Base-by-base conservation (phyloP, 2,329 filamentous ascomycete genomes). In the Akanthomyces lecanii region DNA sequence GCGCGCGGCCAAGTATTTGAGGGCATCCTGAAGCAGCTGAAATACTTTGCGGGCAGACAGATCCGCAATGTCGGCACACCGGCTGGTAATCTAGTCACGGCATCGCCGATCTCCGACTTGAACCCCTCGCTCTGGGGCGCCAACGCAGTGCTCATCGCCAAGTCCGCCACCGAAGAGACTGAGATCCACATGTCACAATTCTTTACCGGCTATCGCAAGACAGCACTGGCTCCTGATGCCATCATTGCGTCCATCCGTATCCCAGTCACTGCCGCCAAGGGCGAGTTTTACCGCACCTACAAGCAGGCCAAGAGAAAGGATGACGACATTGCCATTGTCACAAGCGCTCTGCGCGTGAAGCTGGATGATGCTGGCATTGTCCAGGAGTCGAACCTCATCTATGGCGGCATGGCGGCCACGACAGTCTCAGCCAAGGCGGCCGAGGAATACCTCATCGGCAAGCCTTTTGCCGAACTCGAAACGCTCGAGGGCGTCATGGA, bases 221-320 rank as follows among this genome's bases (percentile, higher is more conserved):
- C 95, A 16, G 91, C 93, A 1, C 80, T 99, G 12, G 84, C 90
- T 0, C 81, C 85, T 25, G 88, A 97, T 72, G 91, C 91, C 1
- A 85, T 98, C 66, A 94, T 99, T 65, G 87, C 92, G 1, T 89
- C 89, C 48, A 88, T 99, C 66, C 86, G 89, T n/a, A 91, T 99
- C 51, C 95, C 95, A 0, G 78, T 90, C 3, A 89, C 90, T 0
- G 81, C 81, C 3, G 82, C 87, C 60, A 89, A 89, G 69, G 89
- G 90, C 4, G 95, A 98, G 72, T 92, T 88, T 72, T 89, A 97
- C 73, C 85, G 90, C 50, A 89, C 94, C 1, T 98, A 97, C 77
- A 99, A 99, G 76, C 94, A 98, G 74, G 87, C 95, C 0, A 99
- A 99, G 80, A 82, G 95, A 67, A 98, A 98, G 73, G 95, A 99